Base-by-base conservation (phyloP, 768 basidiomycete genomes). In the Lyophyllum atratum region DNA sequence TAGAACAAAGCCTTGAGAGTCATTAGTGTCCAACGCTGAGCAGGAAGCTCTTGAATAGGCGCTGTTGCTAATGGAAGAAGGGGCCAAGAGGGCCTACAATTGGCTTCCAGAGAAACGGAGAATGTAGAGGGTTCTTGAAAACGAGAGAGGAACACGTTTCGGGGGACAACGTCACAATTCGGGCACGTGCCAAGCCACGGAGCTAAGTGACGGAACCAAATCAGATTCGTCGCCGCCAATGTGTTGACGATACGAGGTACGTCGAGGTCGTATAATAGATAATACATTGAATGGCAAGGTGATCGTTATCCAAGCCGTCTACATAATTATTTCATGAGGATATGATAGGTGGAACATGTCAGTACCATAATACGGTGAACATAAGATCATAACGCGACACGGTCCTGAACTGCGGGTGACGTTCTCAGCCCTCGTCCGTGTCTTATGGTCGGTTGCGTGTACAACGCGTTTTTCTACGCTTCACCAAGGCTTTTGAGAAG, bases 1-100 rank as follows among this genome's bases (percentile, higher is more conserved):
- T 95, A 87, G 59, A 93, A 63, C 49, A 94, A 72, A 2, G 88
- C 83, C 67, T 81, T 86, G 63, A 92, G 67, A 55, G 81, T 82
- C 90, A 92, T 91, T 59, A 28, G 40, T 29, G 34, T 49, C 46
- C 48, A 29, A 46, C 17, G 40, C 25, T 26, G 17, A 22, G 17
- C 25, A 26, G 46, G 26, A 45, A 19, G 31, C 40, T 49, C 50
- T 47, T 43, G 19, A 28, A 39, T 24, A 25, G 22, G 42, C 21
- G 44, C 58, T 52, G 55, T 45, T 49, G 51, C 52, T 52, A 52
- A 52, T 54, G 40, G 55, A 24, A 40, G 24, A 17, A n/a, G 28
- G 42, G 7, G 11, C 11, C 40, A 53, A 28, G 11, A 21, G 33
- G 42, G 19, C 42, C 21, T 12, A 21, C 10, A n/a, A n/a, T n/a